These are phyloP conservation scores for Fagopyrum tataricum DNA, from an alignment of 148 eudicot species.

Conservation along the genomic window DNA sequence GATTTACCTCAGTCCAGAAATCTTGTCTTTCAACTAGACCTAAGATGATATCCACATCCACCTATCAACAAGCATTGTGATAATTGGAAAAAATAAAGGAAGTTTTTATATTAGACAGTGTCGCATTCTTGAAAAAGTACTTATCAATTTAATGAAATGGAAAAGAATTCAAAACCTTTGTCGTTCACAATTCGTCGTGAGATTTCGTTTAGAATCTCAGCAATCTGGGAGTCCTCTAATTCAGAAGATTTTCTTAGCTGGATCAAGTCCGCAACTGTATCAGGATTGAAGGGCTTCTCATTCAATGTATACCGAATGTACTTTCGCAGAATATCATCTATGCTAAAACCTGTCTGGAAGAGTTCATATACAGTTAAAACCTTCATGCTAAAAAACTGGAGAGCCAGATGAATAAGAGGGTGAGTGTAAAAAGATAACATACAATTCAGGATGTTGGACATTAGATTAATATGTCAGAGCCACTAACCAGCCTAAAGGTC, in stretches of 20 bases:
- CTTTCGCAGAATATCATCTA: conserved; percentile 76
- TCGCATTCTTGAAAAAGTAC: not conserved
- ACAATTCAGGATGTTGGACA: not conserved
- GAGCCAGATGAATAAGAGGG: not conserved
- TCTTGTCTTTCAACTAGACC: not conserved
- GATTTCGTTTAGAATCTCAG: conserved; percentile 73
- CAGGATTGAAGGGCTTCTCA: conserved; percentile 82
- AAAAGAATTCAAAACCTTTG: conserved; percentile 42
- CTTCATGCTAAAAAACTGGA: not conserved
- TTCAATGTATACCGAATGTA: conserved; percentile 83
- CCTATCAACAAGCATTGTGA: not conserved
- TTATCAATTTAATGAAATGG: too few species aligned
- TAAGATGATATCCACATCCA: too few species aligned
- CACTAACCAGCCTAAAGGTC: not conserved
- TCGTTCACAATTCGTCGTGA: conserved; percentile 75
- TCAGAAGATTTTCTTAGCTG: conserved; percentile 65
- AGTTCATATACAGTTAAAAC: conserved; percentile 17
- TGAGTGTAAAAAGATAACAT: not conserved
- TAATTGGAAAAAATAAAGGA: not conserved
- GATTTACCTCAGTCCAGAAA: not conserved
- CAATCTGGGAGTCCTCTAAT: conserved; percentile 59
- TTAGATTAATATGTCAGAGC: not conserved
- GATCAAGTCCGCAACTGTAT: conserved; percentile 59
- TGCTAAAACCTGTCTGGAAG: conserved; percentile 70
- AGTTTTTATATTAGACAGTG: not conserved